A percentile compares a stretch with the other conserved stretches of the same genome.
Conservation (phyloP, 148 eudicot species). For the Chenopodium berlandieri region DNA sequence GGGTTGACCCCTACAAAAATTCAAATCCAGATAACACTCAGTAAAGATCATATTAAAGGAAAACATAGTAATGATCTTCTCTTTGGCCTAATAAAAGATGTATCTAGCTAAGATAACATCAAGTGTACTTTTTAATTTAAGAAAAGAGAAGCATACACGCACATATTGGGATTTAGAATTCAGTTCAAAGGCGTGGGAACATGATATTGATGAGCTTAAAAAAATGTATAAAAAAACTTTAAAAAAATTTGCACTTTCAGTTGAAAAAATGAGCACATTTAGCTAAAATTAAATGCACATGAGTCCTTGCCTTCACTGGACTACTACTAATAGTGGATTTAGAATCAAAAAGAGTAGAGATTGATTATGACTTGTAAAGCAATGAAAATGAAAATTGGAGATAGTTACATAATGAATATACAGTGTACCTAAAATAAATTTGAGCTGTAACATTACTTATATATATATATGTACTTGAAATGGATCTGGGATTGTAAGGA, state of each 20-base stretch:
- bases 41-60: constrained; percentile 2
- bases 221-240: no score
- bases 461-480: not conserved
- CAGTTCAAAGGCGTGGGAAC: no score
- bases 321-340: no score
- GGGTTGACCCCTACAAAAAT: constrained; percentile 76
- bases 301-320: no score
- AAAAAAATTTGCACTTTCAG: not conserved
- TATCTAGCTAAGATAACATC: not conserved
- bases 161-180: no score
- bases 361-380: not conserved
- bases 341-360: not conserved
- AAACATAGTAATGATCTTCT: not conserved
- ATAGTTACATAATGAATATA: no score
- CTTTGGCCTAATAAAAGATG: constrained; percentile 14
- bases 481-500: not conserved
- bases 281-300: no score
- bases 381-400: not conserved
- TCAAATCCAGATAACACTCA: constrained; percentile 26
- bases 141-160: no score
- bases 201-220: no score
- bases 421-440: not conserved
- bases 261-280: not conserved
- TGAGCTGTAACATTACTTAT: not conserved
- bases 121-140: not conserved